Evolutionary conservation across 225 moss, liverwort and hornwort genomes (phyloP).

Genomic region (Marchantia polymorpha): DNA sequence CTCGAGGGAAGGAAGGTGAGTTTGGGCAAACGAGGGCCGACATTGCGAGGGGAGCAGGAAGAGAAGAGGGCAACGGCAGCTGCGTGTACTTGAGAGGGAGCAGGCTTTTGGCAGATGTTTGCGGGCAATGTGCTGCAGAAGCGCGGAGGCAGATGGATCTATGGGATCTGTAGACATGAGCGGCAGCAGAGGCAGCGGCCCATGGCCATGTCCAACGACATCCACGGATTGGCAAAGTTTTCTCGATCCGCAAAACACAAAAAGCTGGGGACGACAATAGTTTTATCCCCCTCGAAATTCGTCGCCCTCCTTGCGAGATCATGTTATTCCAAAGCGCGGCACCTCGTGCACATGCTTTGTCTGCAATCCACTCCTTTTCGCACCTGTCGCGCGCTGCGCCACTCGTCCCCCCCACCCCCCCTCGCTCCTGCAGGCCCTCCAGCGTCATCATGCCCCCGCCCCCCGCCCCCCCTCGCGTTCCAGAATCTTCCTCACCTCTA

Average conservation of each 20-base stretch:
- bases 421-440: neutral
- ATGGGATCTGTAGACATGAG: neutral
- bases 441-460: conserved; percentile 1
- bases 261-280: neutral
- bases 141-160: neutral
- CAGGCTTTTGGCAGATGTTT: neutral
- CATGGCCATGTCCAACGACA: neutral
- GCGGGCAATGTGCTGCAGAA: neutral
- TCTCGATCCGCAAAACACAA: neutral
- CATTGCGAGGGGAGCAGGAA: neutral
- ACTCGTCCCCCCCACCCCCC: neutral
- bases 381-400: neutral
- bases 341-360: conserved; percentile 8
- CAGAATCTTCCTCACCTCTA: neutral
- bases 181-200: neutral
- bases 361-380: conserved; percentile 9
- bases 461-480: neutral
- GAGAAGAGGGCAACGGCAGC: neutral
- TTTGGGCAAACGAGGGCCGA: neutral
- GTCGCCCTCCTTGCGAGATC: neutral
- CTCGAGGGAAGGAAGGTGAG: neutral
- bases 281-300: neutral
- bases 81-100: neutral
- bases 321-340: neutral
- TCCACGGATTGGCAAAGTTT: conserved; percentile 1